Evolutionary conservation across 2,329 filamentous ascomycete species (phyloP).

Genomic region (Hypomyces rosellus): DNA sequence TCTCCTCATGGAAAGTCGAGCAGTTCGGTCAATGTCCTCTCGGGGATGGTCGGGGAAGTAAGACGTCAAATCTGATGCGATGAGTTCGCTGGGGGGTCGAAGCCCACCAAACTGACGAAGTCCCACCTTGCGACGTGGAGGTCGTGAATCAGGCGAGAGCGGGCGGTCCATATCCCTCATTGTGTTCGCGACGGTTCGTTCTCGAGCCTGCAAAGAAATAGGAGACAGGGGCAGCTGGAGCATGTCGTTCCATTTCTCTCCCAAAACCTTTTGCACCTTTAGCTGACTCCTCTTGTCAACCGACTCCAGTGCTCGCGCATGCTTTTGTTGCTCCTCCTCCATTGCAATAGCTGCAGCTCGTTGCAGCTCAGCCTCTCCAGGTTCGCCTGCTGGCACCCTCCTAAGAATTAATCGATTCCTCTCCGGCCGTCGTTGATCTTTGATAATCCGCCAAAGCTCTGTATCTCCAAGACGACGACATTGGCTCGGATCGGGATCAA

Average conservation of each 20-base stretch:
- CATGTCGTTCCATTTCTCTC: slow-evolving; percentile 75
- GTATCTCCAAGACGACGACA: slow-evolving; percentile 79
- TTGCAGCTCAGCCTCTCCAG: slow-evolving; percentile 78
- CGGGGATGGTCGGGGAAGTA: slow-evolving; percentile 96
- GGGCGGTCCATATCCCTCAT: slow-evolving; percentile 54
- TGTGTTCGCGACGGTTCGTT: slow-evolving; percentile 58
- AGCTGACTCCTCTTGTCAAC: slow-evolving; percentile 72
- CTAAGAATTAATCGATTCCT: slow-evolving; percentile 84
- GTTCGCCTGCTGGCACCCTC: slow-evolving; percentile 87
- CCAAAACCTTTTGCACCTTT: slow-evolving; percentile 84
- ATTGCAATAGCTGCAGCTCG: slow-evolving; percentile 82
- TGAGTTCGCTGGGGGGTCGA: slow-evolving; percentile 91
- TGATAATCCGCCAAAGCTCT: slow-evolving; percentile 86
- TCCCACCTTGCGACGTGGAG: slow-evolving; percentile 45
- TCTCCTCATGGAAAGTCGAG: slow-evolving; percentile 83
- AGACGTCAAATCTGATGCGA: slow-evolving; percentile 89
- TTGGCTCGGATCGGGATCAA: slow-evolving; percentile 74
- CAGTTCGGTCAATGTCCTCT: slow-evolving; percentile 92
- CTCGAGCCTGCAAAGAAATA: slow-evolving; percentile 62
- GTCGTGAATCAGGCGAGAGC: slow-evolving; percentile 39
- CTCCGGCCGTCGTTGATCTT: slow-evolving; percentile 77
- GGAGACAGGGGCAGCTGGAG: slow-evolving; percentile 83
- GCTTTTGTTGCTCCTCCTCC: slow-evolving; percentile 74
- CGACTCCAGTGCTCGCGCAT: slow-evolving; percentile 55
- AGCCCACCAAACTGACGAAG: slow-evolving; percentile 84